These are phyloP conservation scores for Priceomyces fermenticarens DNA, from an alignment of 805 yeast species.

Conservation along the genomic window DNA sequence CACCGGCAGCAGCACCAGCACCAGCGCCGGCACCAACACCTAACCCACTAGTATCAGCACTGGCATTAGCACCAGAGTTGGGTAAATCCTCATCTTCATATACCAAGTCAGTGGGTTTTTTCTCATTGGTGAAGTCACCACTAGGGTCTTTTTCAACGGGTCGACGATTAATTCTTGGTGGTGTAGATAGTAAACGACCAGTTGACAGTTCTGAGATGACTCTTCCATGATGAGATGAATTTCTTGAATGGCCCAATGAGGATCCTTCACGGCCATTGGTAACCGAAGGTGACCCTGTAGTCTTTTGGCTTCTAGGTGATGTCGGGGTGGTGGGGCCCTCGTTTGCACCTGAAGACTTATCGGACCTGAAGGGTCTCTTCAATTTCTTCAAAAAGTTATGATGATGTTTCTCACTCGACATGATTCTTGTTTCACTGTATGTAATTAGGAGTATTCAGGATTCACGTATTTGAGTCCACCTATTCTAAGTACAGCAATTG, in stretches of 20 bases:
- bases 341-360: conserved; percentile 5
- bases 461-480: too few relatives aligned
- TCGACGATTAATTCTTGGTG: conserved; percentile 25
- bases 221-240: neutral
- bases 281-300: too few relatives aligned
- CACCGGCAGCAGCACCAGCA: conserved; percentile 4
- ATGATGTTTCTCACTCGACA: conserved; percentile 16
- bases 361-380: conserved; percentile 19
- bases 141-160: conserved; percentile 27
- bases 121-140: conserved; percentile 34
- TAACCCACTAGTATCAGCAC: neutral
- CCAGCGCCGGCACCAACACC: conserved; percentile 4
- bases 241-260: conserved; percentile 1
- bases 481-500: too few relatives aligned
- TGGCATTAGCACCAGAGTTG: neutral
- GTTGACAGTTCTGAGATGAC: conserved; percentile 10
- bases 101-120: conserved; percentile 27
- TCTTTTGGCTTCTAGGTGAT: too few relatives aligned
- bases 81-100: conserved; percentile 1
- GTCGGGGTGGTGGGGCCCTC: too few relatives aligned
- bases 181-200: conserved; percentile 27
- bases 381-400: conserved; percentile 18
- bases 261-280: too few relatives aligned
- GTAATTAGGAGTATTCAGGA: too few relatives aligned
- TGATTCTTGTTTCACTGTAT: conserved; percentile 1